These are phyloP conservation scores for Ophiosphaerella herpotricha DNA, from an alignment of 2,329 filamentous ascomycete genomes.

Conservation along the genomic window DNA sequence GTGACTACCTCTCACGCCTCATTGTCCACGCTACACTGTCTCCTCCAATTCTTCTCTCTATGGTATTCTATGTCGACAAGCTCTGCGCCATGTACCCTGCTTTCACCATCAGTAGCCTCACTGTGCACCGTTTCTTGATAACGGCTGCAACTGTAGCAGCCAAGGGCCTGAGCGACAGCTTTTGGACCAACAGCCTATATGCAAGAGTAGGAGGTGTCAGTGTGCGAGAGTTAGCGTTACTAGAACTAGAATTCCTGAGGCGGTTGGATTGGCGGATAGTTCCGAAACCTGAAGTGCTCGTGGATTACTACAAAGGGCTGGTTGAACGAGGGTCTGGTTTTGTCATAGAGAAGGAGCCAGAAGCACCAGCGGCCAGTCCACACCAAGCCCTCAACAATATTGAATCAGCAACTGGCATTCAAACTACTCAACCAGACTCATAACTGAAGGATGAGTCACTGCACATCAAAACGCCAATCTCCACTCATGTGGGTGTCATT, in stretches of 20 bases:
- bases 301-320: conserved; percentile 89
- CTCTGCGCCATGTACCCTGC: conserved; percentile 89
- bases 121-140: conserved; percentile 95
- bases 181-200: conserved; percentile 98
- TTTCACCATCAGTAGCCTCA: conserved; percentile 95
- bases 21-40: conserved; percentile 93
- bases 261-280: conserved; percentile 96
- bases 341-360: conserved; percentile 50
- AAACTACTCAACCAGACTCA: conserved; percentile 23
- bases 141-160: conserved; percentile 93
- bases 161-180: conserved; percentile 93
- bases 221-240: conserved; percentile 82
- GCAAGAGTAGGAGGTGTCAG: conserved; percentile 92
- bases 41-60: conserved; percentile 91
- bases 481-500: not conserved
- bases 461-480: not conserved
- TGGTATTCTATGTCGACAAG: conserved; percentile 98
- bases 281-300: conserved; percentile 88
- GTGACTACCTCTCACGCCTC: conserved; percentile 89
- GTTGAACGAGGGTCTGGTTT: conserved; percentile 70
- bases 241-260: conserved; percentile 92
- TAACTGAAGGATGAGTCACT: conserved; percentile 7
- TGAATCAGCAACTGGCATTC: conserved; percentile 26
- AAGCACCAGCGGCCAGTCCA: conserved; percentile 13
- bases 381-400: conserved; percentile 15